These are phyloP conservation scores for Cryphonectria nitschkei DNA, from an alignment of 2,329 filamentous ascomycete species.

Conservation along the genomic window DNA sequence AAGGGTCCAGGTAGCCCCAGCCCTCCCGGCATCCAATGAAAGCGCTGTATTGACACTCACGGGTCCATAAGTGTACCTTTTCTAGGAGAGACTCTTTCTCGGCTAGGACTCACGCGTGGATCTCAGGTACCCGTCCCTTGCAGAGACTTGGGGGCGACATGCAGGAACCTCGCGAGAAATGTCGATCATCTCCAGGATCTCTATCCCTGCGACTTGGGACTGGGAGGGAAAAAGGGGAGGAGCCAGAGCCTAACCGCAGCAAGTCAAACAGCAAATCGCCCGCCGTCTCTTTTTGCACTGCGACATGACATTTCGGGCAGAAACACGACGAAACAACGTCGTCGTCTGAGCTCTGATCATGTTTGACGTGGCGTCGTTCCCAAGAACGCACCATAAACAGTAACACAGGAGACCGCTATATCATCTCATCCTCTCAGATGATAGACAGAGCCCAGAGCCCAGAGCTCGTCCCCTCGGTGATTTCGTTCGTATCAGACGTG, in stretches of 20 bases:
- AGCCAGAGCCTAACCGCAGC: not conserved
- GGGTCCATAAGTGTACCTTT: constrained; percentile 8
- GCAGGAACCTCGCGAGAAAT: constrained; percentile 6
- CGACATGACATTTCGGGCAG: not conserved
- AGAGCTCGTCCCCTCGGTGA: not conserved
- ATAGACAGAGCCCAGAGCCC: not conserved
- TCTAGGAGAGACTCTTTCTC: constrained; percentile 3
- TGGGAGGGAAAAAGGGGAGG: constrained; percentile 6
- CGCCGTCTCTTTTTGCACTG: not conserved
- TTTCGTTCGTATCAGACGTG: not conserved
- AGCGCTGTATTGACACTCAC: not conserved
- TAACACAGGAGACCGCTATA: not conserved
- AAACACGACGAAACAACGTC: not conserved
- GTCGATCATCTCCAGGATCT: constrained; percentile 6
- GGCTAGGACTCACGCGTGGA: constrained; percentile 6
- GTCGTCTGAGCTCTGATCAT: constrained; percentile 3
- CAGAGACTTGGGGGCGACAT: constrained; percentile 9
- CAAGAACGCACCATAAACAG: not conserved
- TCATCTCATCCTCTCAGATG: no score
- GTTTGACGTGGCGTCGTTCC: not conserved
- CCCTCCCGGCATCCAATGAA: not conserved
- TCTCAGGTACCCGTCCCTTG: constrained; percentile 8
- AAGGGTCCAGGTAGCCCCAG: not conserved
- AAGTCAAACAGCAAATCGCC: not conserved
- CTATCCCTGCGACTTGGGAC: not conserved